Conservation (phyloP, 441 rosid genomes). For the Syzygium malaccense region DNA sequence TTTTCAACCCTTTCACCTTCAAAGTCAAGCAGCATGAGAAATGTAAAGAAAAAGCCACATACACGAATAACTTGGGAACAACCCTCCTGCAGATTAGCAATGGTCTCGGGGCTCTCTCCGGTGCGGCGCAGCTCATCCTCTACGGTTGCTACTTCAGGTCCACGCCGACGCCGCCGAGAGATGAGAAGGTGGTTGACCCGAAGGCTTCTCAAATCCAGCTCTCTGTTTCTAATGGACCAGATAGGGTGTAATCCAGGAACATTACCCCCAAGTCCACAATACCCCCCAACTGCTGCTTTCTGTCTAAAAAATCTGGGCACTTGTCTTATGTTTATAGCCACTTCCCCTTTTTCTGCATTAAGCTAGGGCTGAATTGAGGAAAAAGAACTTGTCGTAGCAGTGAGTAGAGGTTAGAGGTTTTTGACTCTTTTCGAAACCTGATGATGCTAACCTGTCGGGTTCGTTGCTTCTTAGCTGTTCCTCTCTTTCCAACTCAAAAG, state of each 20-base stretch:
- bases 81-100: conserved; percentile 41
- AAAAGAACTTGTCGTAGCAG: background rate
- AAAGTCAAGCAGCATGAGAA: background rate
- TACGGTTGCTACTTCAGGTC: conserved; percentile 22
- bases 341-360: background rate
- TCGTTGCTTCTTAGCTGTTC: background rate
- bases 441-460: background rate
- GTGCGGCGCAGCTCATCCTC: conserved; percentile 26
- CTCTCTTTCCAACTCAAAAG: background rate
- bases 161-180: conserved; percentile 27
- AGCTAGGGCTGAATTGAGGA: background rate
- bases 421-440: background rate
- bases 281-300: background rate
- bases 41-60: background rate
- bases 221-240: background rate
- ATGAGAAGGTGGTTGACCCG: background rate
- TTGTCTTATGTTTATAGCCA: background rate
- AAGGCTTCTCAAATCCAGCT: conserved; percentile 47
- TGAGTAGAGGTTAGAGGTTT: background rate
- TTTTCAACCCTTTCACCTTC: background rate
- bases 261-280: background rate
- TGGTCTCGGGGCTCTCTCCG: conserved; percentile 37
- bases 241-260: background rate
- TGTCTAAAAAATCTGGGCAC: background rate
- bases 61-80: background rate